Base-by-base conservation (phyloP, 106 monocot species). In the Dioscorea dumetorum region DNA sequence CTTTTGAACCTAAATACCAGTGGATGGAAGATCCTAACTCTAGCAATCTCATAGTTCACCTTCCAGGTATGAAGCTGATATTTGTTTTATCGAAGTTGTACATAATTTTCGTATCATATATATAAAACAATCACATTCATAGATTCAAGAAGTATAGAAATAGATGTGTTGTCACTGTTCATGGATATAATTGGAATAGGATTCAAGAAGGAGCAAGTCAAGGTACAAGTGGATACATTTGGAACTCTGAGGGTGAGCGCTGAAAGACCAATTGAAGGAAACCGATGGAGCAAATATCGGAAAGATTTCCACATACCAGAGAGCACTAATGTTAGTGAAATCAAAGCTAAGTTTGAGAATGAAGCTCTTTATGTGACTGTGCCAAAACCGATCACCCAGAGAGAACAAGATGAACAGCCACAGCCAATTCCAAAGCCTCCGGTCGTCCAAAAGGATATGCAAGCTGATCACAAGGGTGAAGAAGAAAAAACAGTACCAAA, bases 121-220 rank as follows among this genome's bases (percentile, higher is more conserved):
- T 3, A 41, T 41, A 41, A 41, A 41, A 6, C 10, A 41, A 0
- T 41, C 5, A 41, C 10, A 10, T 41, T 41, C 41, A 41, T 41
- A 3, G 10, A 8, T 41, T 41, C 41, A 41, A 41, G 41, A 41
- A 41, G 41, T 41, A 41, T 3, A 41, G 10, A 10, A 41, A 41
- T 41, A 41, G 1, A 41, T 3, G 41, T 41, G 41, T 41, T 56
- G 54, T 8, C 0, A 19, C 18, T 56, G 15, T 56, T 56, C 54
- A 16, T 56, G 22, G 7, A 18, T 48, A 10, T 28, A 12, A 31
- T 70, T 54, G 14, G 28, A 19, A 22, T 58, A 62, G 71, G 75
- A 24, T 80, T 75, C 71, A 67, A 48, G 62, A 80, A 80, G 71
- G 80, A 80, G 15, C 75, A 75, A 19, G 33, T 80, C 17, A 76